These are phyloP conservation scores for Pyropia haitanensis DNA, from an alignment of 23 red algal genomes.

Conservation along the genomic window DNA sequence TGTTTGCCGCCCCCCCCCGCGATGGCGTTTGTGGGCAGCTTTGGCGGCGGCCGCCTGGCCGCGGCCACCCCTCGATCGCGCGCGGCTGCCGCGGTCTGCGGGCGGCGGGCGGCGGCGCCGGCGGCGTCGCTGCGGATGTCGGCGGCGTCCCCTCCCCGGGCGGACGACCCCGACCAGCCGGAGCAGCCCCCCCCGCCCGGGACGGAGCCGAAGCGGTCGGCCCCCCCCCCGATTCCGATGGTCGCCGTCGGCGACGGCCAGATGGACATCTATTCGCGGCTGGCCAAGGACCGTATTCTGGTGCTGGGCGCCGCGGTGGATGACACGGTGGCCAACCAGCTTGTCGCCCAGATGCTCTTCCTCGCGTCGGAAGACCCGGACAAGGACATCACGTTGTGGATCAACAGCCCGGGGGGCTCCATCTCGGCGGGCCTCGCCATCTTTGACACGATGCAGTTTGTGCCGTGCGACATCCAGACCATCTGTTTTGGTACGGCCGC, in stretches of 20 bases:
- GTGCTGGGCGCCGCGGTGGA: conserved; percentile 76
- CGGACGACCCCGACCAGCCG: too few relatives aligned
- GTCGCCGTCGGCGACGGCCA: conserved; percentile 71
- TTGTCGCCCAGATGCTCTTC: conserved; percentile 92
- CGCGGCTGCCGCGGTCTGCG: too few relatives aligned
- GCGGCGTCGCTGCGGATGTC: too few relatives aligned
- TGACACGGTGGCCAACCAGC: conserved; percentile 63
- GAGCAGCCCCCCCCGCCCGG: too few relatives aligned
- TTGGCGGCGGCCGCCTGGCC: too few relatives aligned
- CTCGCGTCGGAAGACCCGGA: conserved; percentile 79
- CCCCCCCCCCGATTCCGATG: conserved; percentile 60
- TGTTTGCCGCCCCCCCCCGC: too few relatives aligned
- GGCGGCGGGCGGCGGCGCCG: too few relatives aligned
- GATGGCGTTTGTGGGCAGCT: too few relatives aligned
- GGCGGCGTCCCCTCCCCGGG: too few relatives aligned
- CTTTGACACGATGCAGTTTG: conserved; percentile 96
- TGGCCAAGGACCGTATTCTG: conserved; percentile 90
- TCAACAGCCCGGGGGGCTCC: conserved; percentile 88
- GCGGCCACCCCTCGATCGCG: too few relatives aligned
- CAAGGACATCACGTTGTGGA: conserved; percentile 83
- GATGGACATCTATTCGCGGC: conserved; percentile 93
- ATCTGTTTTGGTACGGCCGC: conserved; percentile 93
- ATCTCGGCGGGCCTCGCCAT: conserved; percentile 89
- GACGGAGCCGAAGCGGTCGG: not conserved
- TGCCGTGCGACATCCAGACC: conserved; percentile 68